Conservation (phyloP, 495 filamentous ascomycete genomes). For the Xylaria curta region DNA sequence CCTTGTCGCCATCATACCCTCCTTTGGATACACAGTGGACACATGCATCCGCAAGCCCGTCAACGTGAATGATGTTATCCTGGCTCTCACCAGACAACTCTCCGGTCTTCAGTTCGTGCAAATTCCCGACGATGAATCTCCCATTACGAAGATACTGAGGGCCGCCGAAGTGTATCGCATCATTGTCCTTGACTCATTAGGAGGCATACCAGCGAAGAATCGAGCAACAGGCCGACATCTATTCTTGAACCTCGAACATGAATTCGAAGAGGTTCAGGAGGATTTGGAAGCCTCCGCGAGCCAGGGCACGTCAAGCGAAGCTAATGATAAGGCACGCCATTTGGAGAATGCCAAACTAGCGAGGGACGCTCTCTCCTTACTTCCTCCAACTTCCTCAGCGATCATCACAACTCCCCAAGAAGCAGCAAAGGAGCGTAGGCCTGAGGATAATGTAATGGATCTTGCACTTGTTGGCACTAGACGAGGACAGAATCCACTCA, state of each 20-base stretch:
- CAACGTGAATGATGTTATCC: slow-evolving; percentile 68
- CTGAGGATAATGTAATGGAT: slow-evolving; percentile 52
- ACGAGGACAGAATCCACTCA: slow-evolving; percentile 84
- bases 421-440: slow-evolving; percentile 62
- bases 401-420: slow-evolving; percentile 86
- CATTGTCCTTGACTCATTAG: slow-evolving; percentile 86
- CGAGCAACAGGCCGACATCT: slow-evolving; percentile 75
- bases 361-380: slow-evolving; percentile 68
- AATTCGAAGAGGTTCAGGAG: slow-evolving; percentile 70
- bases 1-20: slow-evolving; percentile 77
- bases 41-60: slow-evolving; percentile 61
- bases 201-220: slow-evolving; percentile 79
- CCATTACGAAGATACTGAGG: slow-evolving; percentile 51
- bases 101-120: slow-evolving; percentile 60
- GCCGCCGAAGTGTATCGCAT: slow-evolving; percentile 77
- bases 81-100: slow-evolving; percentile 76
- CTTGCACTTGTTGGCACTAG: slow-evolving; percentile 65
- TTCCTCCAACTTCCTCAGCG: slow-evolving; percentile 86
- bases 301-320: slow-evolving; percentile 16
- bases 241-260: slow-evolving; percentile 95
- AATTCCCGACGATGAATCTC: slow-evolving; percentile 51
- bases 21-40: slow-evolving; percentile 69
- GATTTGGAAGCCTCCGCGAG: slow-evolving; percentile 54
- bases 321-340: slow-evolving; percentile 50
- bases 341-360: slow-evolving; percentile 76